Base-by-base conservation (phyloP, 1,284 basidiomycete species). In the Ceratorhiza oryzae-sativae region DNA sequence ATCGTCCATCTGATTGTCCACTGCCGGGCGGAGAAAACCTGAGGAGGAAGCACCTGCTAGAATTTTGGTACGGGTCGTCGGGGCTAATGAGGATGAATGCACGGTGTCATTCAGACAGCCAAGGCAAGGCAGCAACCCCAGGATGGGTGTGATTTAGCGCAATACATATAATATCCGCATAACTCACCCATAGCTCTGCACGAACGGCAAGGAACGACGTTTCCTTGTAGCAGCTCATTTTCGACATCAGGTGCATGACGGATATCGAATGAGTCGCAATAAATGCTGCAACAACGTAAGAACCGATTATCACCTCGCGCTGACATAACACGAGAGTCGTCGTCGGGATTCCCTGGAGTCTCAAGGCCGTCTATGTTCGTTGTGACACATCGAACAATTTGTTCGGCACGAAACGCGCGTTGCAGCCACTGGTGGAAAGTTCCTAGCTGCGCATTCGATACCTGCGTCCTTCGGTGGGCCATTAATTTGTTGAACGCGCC, bases 401-500 rank as follows among this genome's bases (percentile, higher is more conserved):
- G 39, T 20, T 46, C 3, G 10, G 39, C 8, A 2, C 12, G 20
- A 15, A 45, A 34, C 8, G 39, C 12, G 27, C 60, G 60, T 20
- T 46, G 5, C 23, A 62, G 20, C 20, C 39, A 42, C 5, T 20
- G 23, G 32, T 62, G 39, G 25, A 23, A 62, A 5, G 42, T 5
- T 18, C 60, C 42, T 5, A n/a, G n/a, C 3, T 20, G 39, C 2
- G 41, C 39, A 9, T 23, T 23, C 8, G 2, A 12, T 25, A 42
- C 39, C 1, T 6, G 39, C 0, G 1, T 2, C 9, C 60, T 45
- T 1, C 39, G 18, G 20, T 12, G n/a, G 13, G 42, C 41, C 60
- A 62, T 62, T 2, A 27, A 18, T 30, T 62, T 46, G n/a, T 62
- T 62, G 60, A 13, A 62, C 20, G 60, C 60, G n/a, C 41, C 60